Conservation (phyloP, 768 basidiomycete genomes). For the Lentinula edodes region DNA sequence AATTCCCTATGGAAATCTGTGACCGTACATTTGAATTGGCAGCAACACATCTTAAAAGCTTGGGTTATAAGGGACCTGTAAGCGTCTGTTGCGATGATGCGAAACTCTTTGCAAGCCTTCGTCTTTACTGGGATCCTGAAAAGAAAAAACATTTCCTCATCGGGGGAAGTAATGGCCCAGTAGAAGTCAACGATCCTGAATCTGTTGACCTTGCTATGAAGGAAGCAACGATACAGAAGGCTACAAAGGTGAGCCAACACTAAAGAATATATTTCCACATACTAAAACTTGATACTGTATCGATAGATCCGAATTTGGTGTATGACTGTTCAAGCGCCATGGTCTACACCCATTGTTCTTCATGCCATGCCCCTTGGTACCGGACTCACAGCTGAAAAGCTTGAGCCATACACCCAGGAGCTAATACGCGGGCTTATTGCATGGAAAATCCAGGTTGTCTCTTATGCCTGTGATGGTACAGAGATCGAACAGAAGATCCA, state of each 20-base stretch:
- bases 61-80: slow-evolving; percentile 17
- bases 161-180: slow-evolving; percentile 16
- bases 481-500: slow-evolving; percentile 25
- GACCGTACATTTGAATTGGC: neutral
- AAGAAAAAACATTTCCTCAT: slow-evolving; percentile 17
- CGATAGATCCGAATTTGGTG: slow-evolving; percentile 27
- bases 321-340: slow-evolving; percentile 23
- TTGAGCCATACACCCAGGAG: slow-evolving; percentile 10
- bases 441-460: slow-evolving; percentile 13
- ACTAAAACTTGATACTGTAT: neutral
- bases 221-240: neutral
- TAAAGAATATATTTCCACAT: too few relatives aligned
- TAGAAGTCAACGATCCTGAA: slow-evolving; percentile 18
- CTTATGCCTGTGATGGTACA: slow-evolving; percentile 31
- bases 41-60: neutral
- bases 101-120: slow-evolving; percentile 20
- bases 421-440: slow-evolving; percentile 22
- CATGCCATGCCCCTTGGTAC: slow-evolving; percentile 24
- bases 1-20: neutral
- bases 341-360: slow-evolving; percentile 28
- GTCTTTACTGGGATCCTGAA: slow-evolving; percentile 18
- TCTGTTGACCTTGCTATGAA: slow-evolving; percentile 10
- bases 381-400: slow-evolving; percentile 14
- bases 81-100: slow-evolving; percentile 29
- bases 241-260: slow-evolving; percentile 13